phyloP scores from a whole-genome alignment of 1,284 basidiomycete species.

The Fomitopsis schrenkii region DNA sequence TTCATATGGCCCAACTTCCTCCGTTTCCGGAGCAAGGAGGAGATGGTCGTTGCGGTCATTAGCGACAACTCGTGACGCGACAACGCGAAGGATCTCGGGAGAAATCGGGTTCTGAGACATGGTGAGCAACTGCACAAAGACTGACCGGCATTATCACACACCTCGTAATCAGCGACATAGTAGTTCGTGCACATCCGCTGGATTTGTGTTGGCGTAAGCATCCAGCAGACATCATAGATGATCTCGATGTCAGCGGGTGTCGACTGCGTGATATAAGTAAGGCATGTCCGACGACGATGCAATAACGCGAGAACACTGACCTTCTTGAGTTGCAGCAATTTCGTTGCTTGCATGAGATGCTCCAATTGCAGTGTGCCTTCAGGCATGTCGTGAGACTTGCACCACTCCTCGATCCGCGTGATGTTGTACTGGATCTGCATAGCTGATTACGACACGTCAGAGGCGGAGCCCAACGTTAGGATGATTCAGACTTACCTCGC shows the following conservation, averaged over 20 bases:
- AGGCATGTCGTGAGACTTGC: slow-evolving; percentile 98
- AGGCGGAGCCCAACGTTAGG: neutral
- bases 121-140: neutral
- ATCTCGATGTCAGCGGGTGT: slow-evolving; percentile 95
- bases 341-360: slow-evolving; percentile 99
- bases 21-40: slow-evolving; percentile 89
- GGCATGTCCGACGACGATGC: neutral
- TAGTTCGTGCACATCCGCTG: slow-evolving; percentile 99
- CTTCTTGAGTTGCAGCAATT: slow-evolving; percentile 98
- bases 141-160: slow-evolving; percentile 26
- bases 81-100: slow-evolving; percentile 94
- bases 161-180: slow-evolving; percentile 98
- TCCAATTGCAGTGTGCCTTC: slow-evolving; percentile 97
- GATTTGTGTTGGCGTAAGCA: slow-evolving; percentile 98
- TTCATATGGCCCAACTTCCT: slow-evolving; percentile 93
- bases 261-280: slow-evolving; percentile 46
- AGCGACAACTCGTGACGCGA: slow-evolving; percentile 89
- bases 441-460: slow-evolving; percentile 43
- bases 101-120: slow-evolving; percentile 82
- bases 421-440: slow-evolving; percentile 99
- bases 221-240: slow-evolving; percentile 99
- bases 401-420: slow-evolving; percentile 97
- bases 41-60: slow-evolving; percentile 96
- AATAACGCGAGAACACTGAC: slow-evolving; percentile 37
- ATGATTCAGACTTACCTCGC: slow-evolving; percentile 60